phyloP scores from a whole-genome alignment of 169 alveolate genomes.

The Sarcocystis neurona region DNA sequence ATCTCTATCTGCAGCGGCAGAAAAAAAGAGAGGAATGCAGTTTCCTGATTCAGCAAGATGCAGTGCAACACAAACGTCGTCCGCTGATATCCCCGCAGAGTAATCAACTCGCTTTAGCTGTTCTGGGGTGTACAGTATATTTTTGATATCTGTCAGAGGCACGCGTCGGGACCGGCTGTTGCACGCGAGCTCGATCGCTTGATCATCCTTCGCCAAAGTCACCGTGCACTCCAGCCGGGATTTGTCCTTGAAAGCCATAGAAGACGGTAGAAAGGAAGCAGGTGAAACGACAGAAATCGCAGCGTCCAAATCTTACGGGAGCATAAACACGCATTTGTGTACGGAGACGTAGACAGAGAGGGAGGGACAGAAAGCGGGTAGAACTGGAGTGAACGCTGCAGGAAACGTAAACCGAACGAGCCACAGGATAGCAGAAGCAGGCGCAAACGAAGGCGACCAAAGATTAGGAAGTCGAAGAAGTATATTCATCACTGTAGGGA shows the following conservation, averaged over 20 bases:
- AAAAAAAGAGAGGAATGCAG: slow-evolving; percentile 56
- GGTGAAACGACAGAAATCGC: background rate
- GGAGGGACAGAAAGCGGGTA: background rate
- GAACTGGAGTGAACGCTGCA: background rate
- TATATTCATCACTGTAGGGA: too few species aligned
- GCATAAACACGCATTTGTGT: background rate
- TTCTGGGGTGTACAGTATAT: slow-evolving; percentile 29
- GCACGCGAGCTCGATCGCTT: slow-evolving; percentile 30
- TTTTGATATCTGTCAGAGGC: background rate
- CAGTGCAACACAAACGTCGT: slow-evolving; percentile 50
- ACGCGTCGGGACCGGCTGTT: slow-evolving; percentile 36
- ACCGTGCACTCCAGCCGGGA: slow-evolving; percentile 57
- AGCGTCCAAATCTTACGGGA: background rate
- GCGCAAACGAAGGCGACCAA: background rate
- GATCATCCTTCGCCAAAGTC: slow-evolving; percentile 18
- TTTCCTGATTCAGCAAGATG: slow-evolving; percentile 43
- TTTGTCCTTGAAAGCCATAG: slow-evolving; percentile 37
- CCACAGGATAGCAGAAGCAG: background rate
- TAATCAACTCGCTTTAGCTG: slow-evolving; percentile 53
- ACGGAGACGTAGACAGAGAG: background rate
- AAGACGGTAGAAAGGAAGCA: background rate
- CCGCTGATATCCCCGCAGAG: slow-evolving; percentile 54
- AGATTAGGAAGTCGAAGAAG: background rate
- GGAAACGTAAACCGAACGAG: background rate
- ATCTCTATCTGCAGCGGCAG: slow-evolving; percentile 23